phyloP scores from a whole-genome alignment of 257 asterid species.

The Thymus quinquecostatus region DNA sequence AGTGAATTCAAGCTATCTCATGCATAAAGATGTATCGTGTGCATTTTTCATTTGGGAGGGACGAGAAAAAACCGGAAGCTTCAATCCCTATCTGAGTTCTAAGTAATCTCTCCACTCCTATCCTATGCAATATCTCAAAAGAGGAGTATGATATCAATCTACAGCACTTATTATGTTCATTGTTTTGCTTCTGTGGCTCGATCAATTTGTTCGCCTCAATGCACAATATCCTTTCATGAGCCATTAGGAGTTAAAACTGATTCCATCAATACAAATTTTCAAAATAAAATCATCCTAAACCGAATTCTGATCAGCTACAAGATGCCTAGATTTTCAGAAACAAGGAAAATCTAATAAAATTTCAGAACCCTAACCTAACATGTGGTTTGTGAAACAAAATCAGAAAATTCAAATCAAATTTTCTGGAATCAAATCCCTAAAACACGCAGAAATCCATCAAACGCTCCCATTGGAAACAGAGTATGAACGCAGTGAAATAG shows the following conservation, averaged over 20 bases:
- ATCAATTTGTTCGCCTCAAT: neutral
- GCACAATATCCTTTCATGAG: neutral
- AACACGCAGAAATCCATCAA: neutral
- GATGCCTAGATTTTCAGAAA: neutral
- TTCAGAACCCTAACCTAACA: neutral
- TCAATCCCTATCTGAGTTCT: neutral
- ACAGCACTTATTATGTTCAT: neutral
- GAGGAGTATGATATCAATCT: neutral
- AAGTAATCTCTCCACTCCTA: neutral
- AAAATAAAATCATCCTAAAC: neutral
- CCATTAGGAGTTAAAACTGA: neutral
- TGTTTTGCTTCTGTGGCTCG: neutral
- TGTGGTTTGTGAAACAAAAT: no score
- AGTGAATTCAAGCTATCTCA: neutral
- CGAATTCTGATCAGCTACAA: neutral
- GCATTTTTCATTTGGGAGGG: no score
- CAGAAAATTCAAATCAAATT: neutral
- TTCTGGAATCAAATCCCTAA: conserved; percentile 10
- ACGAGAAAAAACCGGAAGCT: no score
- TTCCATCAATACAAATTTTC: neutral
- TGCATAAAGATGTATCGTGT: neutral
- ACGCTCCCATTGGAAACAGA: neutral
- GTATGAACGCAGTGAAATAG: conserved; percentile 1
- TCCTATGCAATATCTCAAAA: neutral
- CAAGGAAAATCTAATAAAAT: no score